A percentile compares a stretch with the other conserved stretches of the same genome.
Evolutionary conservation across 306 rosid genomes (phyloP).

Genomic region (Castanospermum australe): DNA sequence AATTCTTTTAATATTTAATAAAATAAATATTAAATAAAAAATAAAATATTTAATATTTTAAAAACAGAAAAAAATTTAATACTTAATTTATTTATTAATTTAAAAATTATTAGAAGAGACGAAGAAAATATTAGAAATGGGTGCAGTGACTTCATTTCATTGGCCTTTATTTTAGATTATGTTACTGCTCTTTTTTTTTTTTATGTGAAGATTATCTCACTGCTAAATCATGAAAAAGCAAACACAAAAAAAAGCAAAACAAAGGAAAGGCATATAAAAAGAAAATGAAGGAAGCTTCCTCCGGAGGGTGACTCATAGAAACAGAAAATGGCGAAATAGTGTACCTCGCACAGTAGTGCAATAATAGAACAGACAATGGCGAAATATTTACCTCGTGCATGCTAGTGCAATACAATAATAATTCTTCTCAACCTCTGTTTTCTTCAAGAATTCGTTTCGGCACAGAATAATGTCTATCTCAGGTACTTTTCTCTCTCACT

Average conservation of each 20-base stretch:
- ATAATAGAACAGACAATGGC: background rate
- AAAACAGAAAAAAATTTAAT: too few species aligned
- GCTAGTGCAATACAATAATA: background rate
- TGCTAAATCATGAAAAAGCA: background rate
- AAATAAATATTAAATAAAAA: too few species aligned
- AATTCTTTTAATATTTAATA: too few species aligned
- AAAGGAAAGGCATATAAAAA: conserved; percentile 3
- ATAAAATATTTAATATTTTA: too few species aligned
- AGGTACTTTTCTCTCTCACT: conserved; percentile 29
- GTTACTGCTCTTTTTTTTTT: too few species aligned
- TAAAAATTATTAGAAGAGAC: too few species aligned
- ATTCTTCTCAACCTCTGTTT: background rate
- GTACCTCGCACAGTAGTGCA: background rate
- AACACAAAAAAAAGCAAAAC: background rate
- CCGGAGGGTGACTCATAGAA: conserved; percentile 3
- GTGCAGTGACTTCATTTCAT: too few species aligned
- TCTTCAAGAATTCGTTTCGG: background rate
- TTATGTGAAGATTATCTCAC: too few species aligned
- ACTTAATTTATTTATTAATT: too few species aligned
- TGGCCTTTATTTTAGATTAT: too few species aligned
- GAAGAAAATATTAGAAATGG: too few species aligned
- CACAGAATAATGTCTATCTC: conserved; percentile 33
- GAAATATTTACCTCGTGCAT: background rate
- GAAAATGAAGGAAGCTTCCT: conserved; percentile 48
- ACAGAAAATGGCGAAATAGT: background rate